phyloP scores from a whole-genome alignment of 257 asterid genomes.

The Forsythia suspensa region DNA sequence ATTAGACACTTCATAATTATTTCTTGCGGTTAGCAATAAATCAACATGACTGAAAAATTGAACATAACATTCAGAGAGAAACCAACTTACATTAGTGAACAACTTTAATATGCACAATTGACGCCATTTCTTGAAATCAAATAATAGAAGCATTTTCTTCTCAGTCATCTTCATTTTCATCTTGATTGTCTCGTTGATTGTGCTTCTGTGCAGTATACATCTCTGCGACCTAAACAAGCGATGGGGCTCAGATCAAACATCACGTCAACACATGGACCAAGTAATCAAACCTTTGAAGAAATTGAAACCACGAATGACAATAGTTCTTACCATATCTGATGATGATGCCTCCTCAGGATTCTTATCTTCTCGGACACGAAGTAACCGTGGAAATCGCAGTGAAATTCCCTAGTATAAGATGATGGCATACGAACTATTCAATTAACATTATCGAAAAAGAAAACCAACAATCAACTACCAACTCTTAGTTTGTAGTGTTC shows the following conservation, averaged over 20 bases:
- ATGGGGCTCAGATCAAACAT: background rate
- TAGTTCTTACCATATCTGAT: slow-evolving; percentile 68
- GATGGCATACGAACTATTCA: background rate
- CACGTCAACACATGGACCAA: background rate
- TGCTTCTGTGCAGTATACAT: slow-evolving; percentile 75
- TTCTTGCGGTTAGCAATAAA: no score
- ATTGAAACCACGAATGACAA: background rate
- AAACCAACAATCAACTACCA: background rate
- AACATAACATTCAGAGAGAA: background rate
- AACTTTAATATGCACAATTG: slow-evolving; percentile 22
- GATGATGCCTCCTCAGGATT: slow-evolving; percentile 87
- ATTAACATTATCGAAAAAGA: background rate
- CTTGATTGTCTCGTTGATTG: slow-evolving; percentile 46
- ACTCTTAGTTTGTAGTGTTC: slow-evolving; percentile 1
- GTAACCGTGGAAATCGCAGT: slow-evolving; percentile 80
- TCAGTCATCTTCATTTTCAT: slow-evolving; percentile 63
- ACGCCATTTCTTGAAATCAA: slow-evolving; percentile 22
- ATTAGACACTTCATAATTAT: no score
- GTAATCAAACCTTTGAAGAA: background rate
- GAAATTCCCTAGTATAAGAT: slow-evolving; percentile 71
- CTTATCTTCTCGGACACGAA: slow-evolving; percentile 88
- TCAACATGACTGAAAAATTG: background rate
- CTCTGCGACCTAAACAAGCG: slow-evolving; percentile 65
- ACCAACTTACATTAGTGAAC: slow-evolving; percentile 25
- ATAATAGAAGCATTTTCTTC: background rate